phyloP scores from a whole-genome alignment of 805 yeast genomes.

The Saccharomycopsis sp. region DNA sequence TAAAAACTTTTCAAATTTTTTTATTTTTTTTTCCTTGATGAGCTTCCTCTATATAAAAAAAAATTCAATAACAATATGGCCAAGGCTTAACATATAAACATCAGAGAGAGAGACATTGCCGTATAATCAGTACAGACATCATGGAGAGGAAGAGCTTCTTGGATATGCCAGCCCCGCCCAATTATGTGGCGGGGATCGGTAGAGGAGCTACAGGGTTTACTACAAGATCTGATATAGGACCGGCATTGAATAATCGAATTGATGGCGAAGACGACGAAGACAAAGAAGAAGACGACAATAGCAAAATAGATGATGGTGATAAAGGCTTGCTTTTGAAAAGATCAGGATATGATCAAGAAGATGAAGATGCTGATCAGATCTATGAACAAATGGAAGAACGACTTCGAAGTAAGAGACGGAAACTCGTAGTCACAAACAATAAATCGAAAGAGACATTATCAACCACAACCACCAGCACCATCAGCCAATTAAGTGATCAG shows the following conservation, averaged over 20 bases:
- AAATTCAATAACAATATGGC: not conserved
- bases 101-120: not conserved
- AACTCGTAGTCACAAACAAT: constrained; percentile 25
- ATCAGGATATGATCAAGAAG: constrained; percentile 41
- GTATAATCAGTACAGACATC: not conserved
- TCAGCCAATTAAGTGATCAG: constrained; percentile 37
- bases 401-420: constrained; percentile 29
- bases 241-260: constrained; percentile 28
- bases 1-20: not conserved
- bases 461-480: constrained; percentile 7
- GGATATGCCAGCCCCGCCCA: constrained; percentile 81
- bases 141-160: constrained; percentile 61
- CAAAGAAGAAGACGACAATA: constrained; percentile 24
- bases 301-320: constrained; percentile 22
- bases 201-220: constrained; percentile 94
- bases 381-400: constrained; percentile 63
- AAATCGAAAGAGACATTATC: constrained; percentile 24
- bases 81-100: no score
- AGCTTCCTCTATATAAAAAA: not conserved
- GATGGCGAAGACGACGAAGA: constrained; percentile 25
- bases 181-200: constrained; percentile 88
- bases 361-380: constrained; percentile 70
- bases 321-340: constrained; percentile 30
- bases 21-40: not conserved
- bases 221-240: constrained; percentile 71